Evolutionary conservation across 73 alveolate genomes (phyloP).

Genomic region (Tetrahymena thermophila): DNA sequence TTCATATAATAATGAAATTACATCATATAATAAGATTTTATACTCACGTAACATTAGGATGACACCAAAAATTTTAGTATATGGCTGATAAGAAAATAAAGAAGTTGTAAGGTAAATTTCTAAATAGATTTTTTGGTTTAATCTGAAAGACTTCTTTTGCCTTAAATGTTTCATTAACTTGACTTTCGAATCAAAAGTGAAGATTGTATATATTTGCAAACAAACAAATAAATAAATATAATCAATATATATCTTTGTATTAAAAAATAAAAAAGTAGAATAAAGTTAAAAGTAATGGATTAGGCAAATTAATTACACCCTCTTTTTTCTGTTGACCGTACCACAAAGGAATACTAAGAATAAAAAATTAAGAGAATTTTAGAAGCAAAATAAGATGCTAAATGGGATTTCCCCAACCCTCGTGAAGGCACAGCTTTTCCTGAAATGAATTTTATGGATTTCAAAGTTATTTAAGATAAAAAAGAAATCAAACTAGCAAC

Average conservation of each 20-base stretch:
- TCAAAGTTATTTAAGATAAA: slow-evolving; percentile 22
- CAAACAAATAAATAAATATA: background rate
- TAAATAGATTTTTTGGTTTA: no score
- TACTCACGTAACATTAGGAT: background rate
- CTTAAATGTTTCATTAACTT: no score
- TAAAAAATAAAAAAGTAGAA: background rate
- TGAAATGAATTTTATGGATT: slow-evolving; percentile 18
- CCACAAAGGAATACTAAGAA: background rate
- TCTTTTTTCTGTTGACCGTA: background rate
- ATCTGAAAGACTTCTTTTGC: no score
- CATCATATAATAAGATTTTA: background rate
- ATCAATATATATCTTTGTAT: background rate
- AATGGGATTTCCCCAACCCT: slow-evolving; percentile 27
- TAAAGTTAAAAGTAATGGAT: background rate
- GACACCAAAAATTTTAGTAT: background rate
- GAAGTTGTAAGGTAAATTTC: background rate
- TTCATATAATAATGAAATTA: background rate
- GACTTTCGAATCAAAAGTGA: no score
- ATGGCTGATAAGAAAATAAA: background rate
- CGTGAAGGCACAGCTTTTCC: slow-evolving; percentile 21
- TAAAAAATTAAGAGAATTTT: background rate
- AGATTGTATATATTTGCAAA: no score
- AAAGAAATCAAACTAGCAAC: slow-evolving; percentile 15
- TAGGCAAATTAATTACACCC: background rate
- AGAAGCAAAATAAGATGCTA: background rate